Conservation (phyloP, 179 eudicot species). For the Camellia oleifera region DNA sequence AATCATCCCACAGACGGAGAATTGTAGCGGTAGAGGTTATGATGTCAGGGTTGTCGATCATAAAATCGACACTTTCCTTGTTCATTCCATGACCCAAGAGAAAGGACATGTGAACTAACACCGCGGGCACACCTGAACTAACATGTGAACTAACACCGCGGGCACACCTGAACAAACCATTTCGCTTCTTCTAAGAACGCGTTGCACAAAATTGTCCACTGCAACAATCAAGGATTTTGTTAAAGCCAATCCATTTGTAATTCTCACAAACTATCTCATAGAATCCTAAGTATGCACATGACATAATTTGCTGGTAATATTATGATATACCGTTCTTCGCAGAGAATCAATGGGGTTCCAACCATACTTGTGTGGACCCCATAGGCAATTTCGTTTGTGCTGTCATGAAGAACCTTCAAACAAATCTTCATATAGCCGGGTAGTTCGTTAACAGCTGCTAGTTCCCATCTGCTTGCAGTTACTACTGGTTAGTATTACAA, state of each 20-base stretch:
- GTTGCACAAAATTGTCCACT: slow-evolving; percentile 46
- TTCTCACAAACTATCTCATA: too few relatives aligned
- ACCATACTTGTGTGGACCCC: slow-evolving; percentile 27
- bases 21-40: too few relatives aligned
- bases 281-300: too few relatives aligned
- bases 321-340: too few relatives aligned
- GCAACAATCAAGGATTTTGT: not conserved
- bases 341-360: slow-evolving; percentile 27
- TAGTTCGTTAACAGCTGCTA: slow-evolving; percentile 21
- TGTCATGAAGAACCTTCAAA: slow-evolving; percentile 41
- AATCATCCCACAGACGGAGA: too few relatives aligned
- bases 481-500: not conserved
- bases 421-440: slow-evolving; percentile 54
- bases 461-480: slow-evolving; percentile 40
- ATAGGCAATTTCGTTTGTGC: slow-evolving; percentile 34
- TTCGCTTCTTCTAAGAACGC: slow-evolving; percentile 49
- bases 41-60: too few relatives aligned
- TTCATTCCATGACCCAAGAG: too few relatives aligned
- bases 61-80: too few relatives aligned
- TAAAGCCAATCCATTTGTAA: too few relatives aligned
- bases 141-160: too few relatives aligned
- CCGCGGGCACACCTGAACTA: slow-evolving; percentile 39
- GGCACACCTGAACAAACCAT: too few relatives aligned
- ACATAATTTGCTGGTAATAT: not conserved
- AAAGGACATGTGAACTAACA: slow-evolving; percentile 17